These are phyloP conservation scores for Clarireedia sp. DNA, from an alignment of 2,329 filamentous ascomycete genomes.

Conservation along the genomic window DNA sequence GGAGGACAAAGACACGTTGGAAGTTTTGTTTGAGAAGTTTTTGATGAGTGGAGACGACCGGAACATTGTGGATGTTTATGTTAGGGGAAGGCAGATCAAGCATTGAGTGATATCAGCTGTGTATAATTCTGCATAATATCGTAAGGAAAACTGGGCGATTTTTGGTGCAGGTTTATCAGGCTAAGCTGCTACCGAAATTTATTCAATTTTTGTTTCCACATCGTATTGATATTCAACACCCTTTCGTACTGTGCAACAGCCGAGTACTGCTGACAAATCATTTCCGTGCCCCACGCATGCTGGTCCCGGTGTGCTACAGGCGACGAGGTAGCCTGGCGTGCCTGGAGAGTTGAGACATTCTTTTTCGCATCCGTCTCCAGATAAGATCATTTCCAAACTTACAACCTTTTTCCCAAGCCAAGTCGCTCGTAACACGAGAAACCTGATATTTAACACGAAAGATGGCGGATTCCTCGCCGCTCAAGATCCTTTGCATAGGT, in stretches of 20 bases:
- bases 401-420: not conserved
- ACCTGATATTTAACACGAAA: not conserved
- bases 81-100: constrained; percentile 48
- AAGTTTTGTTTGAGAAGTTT: constrained; percentile 66
- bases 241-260: no score
- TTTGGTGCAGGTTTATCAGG: no score
- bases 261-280: no score
- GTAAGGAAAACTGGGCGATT: not conserved
- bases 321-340: no score
- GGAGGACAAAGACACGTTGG: constrained; percentile 10
- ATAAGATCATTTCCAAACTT: no score
- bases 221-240: no score
- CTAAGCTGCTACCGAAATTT: no score
- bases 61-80: constrained; percentile 81
- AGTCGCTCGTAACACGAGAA: not conserved
- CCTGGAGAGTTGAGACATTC: no score
- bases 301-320: no score
- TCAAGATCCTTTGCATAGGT: constrained; percentile 23
- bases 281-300: no score
- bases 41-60: constrained; percentile 84
- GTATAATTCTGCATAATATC: not conserved
- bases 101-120: not conserved
- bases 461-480: constrained; percentile 11
- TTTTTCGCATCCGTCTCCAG: no score
- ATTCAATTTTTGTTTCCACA: no score